Conservation (phyloP, 2,329 filamentous ascomycete genomes). For the Paradendryphiella salina region DNA sequence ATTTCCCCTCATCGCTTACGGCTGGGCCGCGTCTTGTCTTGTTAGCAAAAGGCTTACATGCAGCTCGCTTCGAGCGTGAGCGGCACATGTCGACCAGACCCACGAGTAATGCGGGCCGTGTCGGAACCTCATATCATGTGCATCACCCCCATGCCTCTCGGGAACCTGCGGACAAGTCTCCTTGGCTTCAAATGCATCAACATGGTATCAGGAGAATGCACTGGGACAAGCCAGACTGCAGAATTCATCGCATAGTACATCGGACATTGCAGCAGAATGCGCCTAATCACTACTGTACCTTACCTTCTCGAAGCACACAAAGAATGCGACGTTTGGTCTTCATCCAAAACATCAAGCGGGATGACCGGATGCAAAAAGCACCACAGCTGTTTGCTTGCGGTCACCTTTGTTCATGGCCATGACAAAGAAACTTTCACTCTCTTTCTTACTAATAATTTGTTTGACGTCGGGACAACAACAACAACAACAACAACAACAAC, state of each 20-base stretch:
- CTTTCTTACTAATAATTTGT: constrained; percentile 5
- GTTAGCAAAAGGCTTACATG: neutral
- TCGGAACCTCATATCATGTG: no score
- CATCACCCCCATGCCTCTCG: no score
- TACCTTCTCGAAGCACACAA: constrained; percentile 20
- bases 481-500: no score
- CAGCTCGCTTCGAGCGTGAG: neutral
- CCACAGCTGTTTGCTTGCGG: constrained; percentile 22
- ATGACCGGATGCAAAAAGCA: constrained; percentile 24
- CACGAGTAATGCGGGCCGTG: no score
- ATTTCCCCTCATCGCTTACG: constrained; percentile 11
- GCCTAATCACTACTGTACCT: constrained; percentile 2
- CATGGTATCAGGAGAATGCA: no score
- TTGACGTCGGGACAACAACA: neutral
- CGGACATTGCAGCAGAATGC: constrained; percentile 8
- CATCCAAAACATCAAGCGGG: constrained; percentile 13
- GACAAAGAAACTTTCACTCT: constrained; percentile 24
- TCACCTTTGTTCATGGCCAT: constrained; percentile 23
- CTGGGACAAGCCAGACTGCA: neutral
- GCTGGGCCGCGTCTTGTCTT: neutral
- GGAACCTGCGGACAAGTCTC: no score
- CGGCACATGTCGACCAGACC: no score
- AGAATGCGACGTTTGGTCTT: constrained; percentile 14
- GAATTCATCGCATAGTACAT: neutral
- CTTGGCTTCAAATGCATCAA: no score